A percentile compares a stretch with the other conserved stretches of the same genome.
Conservation (phyloP, 495 filamentous ascomycete genomes). For the Penicillium atrosanguineum region DNA sequence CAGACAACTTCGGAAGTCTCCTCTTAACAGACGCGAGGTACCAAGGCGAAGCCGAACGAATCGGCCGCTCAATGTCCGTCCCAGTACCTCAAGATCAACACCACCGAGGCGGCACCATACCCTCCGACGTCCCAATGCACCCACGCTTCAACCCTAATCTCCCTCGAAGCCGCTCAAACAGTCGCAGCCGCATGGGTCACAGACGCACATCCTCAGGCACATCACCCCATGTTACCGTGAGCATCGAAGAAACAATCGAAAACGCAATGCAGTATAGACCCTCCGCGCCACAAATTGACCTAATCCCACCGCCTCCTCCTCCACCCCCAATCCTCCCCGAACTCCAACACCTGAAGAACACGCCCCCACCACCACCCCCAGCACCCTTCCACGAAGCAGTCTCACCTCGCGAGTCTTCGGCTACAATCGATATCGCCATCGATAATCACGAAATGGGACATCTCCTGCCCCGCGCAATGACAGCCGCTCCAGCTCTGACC, state of each 20-base stretch:
- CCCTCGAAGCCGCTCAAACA: slow-evolving; percentile 48
- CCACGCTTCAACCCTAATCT: slow-evolving; percentile 56
- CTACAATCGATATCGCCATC: slow-evolving; percentile 72
- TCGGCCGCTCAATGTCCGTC: slow-evolving; percentile 70
- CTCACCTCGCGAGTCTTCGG: slow-evolving; percentile 47
- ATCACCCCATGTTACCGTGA: slow-evolving; percentile 40
- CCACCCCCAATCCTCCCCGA: slow-evolving; percentile 72
- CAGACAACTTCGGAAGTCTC: slow-evolving; percentile 35
- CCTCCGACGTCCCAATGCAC: slow-evolving; percentile 51
- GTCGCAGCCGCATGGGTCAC: slow-evolving; percentile 39
- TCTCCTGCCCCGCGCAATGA: slow-evolving; percentile 41
- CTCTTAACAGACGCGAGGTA: slow-evolving; percentile 64
- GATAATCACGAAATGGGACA: slow-evolving; percentile 49
- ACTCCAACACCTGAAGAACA: slow-evolving; percentile 72
- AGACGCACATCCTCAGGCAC: slow-evolving; percentile 31
- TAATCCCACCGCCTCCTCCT: slow-evolving; percentile 61
- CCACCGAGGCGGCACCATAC: slow-evolving; percentile 32
- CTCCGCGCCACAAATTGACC: slow-evolving; percentile 42
- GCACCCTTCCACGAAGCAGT: slow-evolving; percentile 24
- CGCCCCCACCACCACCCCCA: slow-evolving; percentile 60
- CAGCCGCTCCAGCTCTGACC: slow-evolving; percentile 35
- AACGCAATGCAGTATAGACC: slow-evolving; percentile 39
- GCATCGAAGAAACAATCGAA: slow-evolving; percentile 66
- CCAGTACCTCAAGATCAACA: slow-evolving; percentile 59
- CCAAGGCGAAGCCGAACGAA: slow-evolving; percentile 53